Evolutionary conservation across 352 stramenopile species (phyloP).

Genomic region (Globisporangium paroecandrum): DNA sequence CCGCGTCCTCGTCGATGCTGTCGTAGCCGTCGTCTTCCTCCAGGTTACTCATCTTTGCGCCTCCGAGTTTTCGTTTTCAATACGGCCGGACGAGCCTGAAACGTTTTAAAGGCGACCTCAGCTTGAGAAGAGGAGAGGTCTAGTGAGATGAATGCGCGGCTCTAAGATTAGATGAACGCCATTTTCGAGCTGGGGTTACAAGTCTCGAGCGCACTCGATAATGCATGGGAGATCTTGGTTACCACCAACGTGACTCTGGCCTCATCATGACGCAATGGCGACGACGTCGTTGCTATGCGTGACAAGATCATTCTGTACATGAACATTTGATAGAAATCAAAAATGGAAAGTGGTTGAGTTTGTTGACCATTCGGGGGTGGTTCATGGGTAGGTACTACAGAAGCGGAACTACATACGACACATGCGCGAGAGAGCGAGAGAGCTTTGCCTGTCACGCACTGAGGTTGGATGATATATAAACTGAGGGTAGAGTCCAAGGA

Average conservation of each 20-base stretch:
- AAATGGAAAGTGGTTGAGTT: neutral
- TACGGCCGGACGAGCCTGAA: neutral
- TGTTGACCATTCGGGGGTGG: neutral
- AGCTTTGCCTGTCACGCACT: neutral
- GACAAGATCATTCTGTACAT: neutral
- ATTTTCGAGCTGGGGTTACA: neutral
- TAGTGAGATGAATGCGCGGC: neutral
- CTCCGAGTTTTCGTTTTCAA: neutral
- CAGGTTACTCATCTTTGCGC: conserved; percentile 8
- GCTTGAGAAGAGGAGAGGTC: neutral
- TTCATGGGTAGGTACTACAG: neutral
- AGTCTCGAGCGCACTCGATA: neutral
- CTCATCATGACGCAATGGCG: neutral
- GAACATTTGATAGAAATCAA: too few relatives aligned
- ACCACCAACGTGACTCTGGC: too few relatives aligned
- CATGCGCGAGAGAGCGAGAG: neutral
- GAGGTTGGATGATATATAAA: neutral
- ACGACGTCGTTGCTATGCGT: neutral
- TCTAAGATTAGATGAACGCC: neutral
- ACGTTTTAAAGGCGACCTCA: neutral
- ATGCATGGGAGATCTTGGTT: neutral
- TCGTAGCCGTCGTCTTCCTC: conserved; percentile 48
- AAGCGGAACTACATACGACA: neutral
- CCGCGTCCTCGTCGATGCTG: conserved; percentile 67
- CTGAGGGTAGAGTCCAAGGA: neutral